Evolutionary conservation across 2,329 filamentous ascomycete species (phyloP), one percentile per base, ranked within the genome.

Genomic region (Dactylellina leptospora): DNA sequence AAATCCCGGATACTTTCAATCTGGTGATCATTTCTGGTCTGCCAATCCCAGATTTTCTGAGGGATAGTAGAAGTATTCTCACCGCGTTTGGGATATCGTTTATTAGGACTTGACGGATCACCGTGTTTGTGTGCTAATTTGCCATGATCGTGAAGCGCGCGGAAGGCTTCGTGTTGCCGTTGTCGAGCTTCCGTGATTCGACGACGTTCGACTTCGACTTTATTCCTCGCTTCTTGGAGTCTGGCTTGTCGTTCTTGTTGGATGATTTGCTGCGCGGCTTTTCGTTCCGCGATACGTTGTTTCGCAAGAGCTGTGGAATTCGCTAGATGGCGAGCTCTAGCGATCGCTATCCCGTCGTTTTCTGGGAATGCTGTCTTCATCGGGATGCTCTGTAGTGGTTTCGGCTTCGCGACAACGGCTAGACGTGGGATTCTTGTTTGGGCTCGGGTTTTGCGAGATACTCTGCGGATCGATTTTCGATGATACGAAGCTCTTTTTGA

Each of bases 201-300:
- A 11, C 59, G 68, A 16, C 55, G 45, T 45, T 64, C 51, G 4
- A 54, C 53, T 28, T 72, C 59, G n/a, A 72, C 68, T 61, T 72
- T 72, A 11, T 60, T 59, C 22, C 68, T 33, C 4, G 68, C 68
- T 38, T 63, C 68, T 27, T 60, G 68, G 16, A 64, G 25, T 18
- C 59, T 23, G 18, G 45, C 36, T 58, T 59, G 40, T 3, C 30
- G 28, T 30, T 72, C 51, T 44, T 64, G 25, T n/a, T 63, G 55
- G 33, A 62, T 64, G 27, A 33, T 59, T 20, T 25, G 4, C 11
- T 28, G 36, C 6, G 68, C 45, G 1, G 59, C 68, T 30, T 60
- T 33, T 33, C 54, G 44, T 28, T 72, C 68, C 2, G 53, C 53
- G 8, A 27, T 59, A 18, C 68, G 68, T 54, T 72, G 59, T 42